Evolutionary conservation across 2,329 filamentous ascomycete genomes (phyloP), one percentile per base, ranked within the genome.

Genomic region (Pseudogymnoascus sp.): DNA sequence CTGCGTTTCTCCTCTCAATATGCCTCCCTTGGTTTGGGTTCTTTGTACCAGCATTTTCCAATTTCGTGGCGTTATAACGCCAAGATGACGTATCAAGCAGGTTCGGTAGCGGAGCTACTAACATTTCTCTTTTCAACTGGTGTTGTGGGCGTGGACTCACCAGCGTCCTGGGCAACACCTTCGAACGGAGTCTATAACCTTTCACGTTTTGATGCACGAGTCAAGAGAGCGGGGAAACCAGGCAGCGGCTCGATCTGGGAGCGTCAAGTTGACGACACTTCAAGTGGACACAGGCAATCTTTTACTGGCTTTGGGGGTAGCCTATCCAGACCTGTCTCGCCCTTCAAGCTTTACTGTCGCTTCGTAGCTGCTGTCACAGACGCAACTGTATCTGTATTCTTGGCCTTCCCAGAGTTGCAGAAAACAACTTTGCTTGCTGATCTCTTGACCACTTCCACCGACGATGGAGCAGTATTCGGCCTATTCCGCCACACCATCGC

Each of bases 401-500:
- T 74, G 62, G 66, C 67, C 19, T 71, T 78, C 2, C 64, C 74
- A 1, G 38, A 29, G 7, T 14, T 23, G 4, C 26, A 39, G 16
- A 49, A 61, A 33, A 65, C 66, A 14, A 66, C 67, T 58, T 61
- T 67, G 37, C 73, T 71, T 19, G 68, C 66, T 23, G 64, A 72
- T 64, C 70, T 78, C 21, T 69, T 78, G 33, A 66, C 66, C 39
- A 70, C 74, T 37, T 65, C 78, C 39, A 74, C 74, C 2, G 39
- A 70, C 6, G 69, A 68, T 3, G 76, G 75, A 5, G 73, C 74
- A 66, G 73, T 75, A 68, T 77, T 78, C 65, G 69, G 68, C 61
- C 66, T 78, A 52, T 64, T 78, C 62, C 74, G 76, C 2, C 76
- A 78, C 67, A 76, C 74, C 12, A 74, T 78, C 59, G 76, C 70